These are phyloP conservation scores for Knufia fluminis DNA, from an alignment of 2,329 filamentous ascomycete genomes.

Conservation along the genomic window DNA sequence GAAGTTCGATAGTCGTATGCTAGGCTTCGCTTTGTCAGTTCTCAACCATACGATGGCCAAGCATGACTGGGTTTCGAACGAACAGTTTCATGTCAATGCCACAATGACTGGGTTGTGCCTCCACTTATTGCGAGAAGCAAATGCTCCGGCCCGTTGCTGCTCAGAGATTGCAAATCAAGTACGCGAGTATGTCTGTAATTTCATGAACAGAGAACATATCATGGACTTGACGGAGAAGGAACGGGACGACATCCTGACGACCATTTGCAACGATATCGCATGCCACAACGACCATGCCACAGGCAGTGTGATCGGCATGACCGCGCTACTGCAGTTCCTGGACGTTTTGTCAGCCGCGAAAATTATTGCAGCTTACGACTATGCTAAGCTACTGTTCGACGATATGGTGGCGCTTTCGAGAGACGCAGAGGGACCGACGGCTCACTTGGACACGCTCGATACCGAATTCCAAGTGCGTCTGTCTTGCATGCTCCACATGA, in stretches of 20 bases:
- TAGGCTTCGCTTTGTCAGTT: slow-evolving; percentile 52
- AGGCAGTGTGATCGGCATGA: slow-evolving; percentile 6
- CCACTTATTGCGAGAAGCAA: slow-evolving; percentile 63
- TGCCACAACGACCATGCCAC: slow-evolving; percentile 4
- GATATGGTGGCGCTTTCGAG: slow-evolving; percentile 23
- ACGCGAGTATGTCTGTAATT: slow-evolving; percentile 18
- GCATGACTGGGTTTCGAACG: neutral
- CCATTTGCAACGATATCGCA: slow-evolving; percentile 7
- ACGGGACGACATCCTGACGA: slow-evolving; percentile 3
- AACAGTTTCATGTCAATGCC: slow-evolving; percentile 10
- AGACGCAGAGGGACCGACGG: neutral
- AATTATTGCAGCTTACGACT: slow-evolving; percentile 1
- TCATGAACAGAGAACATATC: slow-evolving; percentile 1
- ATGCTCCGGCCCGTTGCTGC: slow-evolving; percentile 44
- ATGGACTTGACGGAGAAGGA: slow-evolving; percentile 7
- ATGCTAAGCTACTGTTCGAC: slow-evolving; percentile 9
- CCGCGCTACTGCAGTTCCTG: slow-evolving; percentile 1
- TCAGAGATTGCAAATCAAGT: slow-evolving; percentile 36
- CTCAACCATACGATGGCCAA: slow-evolving; percentile 43
- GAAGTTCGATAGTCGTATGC: slow-evolving; percentile 52
- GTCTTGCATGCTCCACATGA: slow-evolving; percentile 2
- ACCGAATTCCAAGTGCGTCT: slow-evolving; percentile 7
- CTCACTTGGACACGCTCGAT: slow-evolving; percentile 2
- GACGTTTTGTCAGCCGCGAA: neutral
- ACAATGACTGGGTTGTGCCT: slow-evolving; percentile 44